Evolutionary conservation across 2,329 filamentous ascomycete genomes (phyloP).

Genomic region (Arthrobotrys megalospora): DNA sequence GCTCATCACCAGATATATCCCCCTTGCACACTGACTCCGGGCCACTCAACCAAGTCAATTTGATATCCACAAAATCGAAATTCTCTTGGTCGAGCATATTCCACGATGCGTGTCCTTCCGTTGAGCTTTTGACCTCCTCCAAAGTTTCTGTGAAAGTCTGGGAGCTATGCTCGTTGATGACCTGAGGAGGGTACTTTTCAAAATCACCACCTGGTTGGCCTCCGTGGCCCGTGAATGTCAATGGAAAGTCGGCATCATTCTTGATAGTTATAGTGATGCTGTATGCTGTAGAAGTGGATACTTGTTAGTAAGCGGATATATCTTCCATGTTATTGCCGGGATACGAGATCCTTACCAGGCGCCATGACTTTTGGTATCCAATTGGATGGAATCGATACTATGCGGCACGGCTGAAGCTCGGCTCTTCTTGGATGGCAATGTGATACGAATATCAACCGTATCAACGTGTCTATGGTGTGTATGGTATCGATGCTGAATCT

Average conservation of each 20-base stretch:
- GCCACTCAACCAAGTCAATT: slow-evolving; percentile 44
- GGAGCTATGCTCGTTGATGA: slow-evolving; percentile 22
- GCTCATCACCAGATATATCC: slow-evolving; percentile 31
- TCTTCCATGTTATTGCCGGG: slow-evolving; percentile 9
- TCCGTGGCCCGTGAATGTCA: slow-evolving; percentile 37
- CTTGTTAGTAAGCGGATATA: slow-evolving; percentile 10
- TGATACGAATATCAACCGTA: background rate
- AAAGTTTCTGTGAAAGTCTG: slow-evolving; percentile 35
- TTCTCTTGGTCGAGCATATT: slow-evolving; percentile 46
- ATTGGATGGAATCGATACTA: slow-evolving; percentile 1
- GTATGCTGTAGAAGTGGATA: slow-evolving; percentile 22
- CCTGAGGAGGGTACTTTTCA: slow-evolving; percentile 33
- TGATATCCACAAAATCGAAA: slow-evolving; percentile 41
- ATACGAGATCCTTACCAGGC: slow-evolving; percentile 20
- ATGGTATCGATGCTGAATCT: background rate
- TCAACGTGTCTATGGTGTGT: background rate
- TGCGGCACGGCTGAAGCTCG: slow-evolving; percentile 4
- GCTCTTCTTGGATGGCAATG: background rate
- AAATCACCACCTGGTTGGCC: slow-evolving; percentile 34
- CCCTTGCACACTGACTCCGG: slow-evolving; percentile 21
- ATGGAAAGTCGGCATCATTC: slow-evolving; percentile 41
- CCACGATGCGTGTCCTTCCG: slow-evolving; percentile 36
- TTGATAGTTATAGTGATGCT: slow-evolving; percentile 38
- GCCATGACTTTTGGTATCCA: slow-evolving; percentile 13
- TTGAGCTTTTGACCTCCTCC: slow-evolving; percentile 13